These are phyloP conservation scores for Moelleriella libera DNA, from an alignment of 2,329 filamentous ascomycete species.

Conservation along the genomic window DNA sequence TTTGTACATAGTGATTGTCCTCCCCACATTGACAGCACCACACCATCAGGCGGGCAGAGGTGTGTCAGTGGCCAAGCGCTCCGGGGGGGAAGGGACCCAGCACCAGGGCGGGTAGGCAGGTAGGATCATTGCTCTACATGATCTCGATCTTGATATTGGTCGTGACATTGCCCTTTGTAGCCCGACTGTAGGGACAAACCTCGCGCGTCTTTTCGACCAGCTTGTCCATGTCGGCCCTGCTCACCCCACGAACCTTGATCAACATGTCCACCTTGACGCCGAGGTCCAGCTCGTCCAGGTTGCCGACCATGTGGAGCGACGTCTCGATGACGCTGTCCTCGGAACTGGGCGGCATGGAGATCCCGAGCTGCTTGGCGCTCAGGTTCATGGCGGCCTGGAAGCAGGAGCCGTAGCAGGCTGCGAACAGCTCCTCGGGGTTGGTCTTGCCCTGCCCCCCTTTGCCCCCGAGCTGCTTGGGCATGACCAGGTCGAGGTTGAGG, in stretches of 20 bases:
- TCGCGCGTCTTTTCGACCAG: conserved; percentile 13
- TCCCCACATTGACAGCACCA: neutral
- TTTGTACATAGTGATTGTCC: neutral
- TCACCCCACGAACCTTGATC: conserved; percentile 18
- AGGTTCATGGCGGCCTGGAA: conserved; percentile 32
- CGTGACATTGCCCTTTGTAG: conserved; percentile 12
- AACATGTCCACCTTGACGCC: conserved; percentile 27
- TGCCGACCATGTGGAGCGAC: conserved; percentile 28
- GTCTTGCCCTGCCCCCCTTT: conserved; percentile 24
- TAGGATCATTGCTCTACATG: neutral
- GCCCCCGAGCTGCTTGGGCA: conserved; percentile 27
- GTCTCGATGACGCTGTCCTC: conserved; percentile 23
- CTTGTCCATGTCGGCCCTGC: conserved; percentile 11
- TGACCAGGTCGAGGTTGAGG: conserved; percentile 20
- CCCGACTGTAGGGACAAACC: conserved; percentile 14
- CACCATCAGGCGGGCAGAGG: neutral
- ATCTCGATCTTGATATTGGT: conserved; percentile 11
- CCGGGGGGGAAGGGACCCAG: too few species aligned
- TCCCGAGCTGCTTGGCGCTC: conserved; percentile 20
- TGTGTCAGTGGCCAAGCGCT: too few species aligned
- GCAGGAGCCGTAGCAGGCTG: conserved; percentile 30
- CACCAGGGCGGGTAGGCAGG: too few species aligned
- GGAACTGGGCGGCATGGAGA: conserved; percentile 22
- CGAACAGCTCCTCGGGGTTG: conserved; percentile 32
- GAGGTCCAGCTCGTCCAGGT: conserved; percentile 28